Percentiles rank a stretch among this genome's conserved stretches.
Evolutionary conservation across 1,139 yeast species (phyloP).

Genomic region (Yamadazyma siamensis): DNA sequence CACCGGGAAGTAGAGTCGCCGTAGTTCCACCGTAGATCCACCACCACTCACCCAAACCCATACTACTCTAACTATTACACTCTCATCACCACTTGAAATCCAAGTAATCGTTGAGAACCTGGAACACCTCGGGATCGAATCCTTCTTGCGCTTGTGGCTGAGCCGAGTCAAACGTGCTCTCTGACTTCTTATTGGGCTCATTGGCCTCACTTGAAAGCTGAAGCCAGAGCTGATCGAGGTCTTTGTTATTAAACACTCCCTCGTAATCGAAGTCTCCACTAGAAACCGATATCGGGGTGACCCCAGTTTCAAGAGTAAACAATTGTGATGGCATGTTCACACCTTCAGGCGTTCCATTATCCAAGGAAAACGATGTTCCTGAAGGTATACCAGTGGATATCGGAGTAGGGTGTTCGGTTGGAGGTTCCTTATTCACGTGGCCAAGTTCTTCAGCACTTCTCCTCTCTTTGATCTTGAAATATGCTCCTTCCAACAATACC

Average conservation of each 20-base stretch:
- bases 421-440: neutral
- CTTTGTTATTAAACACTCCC: slow-evolving; percentile 25
- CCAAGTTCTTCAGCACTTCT: neutral
- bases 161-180: too few relatives aligned
- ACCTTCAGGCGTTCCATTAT: neutral
- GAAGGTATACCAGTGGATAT: neutral
- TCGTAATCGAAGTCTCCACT: slow-evolving; percentile 15
- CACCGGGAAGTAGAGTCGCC: too few relatives aligned
- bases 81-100: too few relatives aligned
- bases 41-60: too few relatives aligned
- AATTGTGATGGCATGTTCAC: neutral
- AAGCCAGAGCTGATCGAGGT: slow-evolving; percentile 38
- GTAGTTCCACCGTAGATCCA: too few relatives aligned
- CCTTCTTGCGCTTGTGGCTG: too few relatives aligned
- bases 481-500: slow-evolving; percentile 6
- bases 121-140: too few relatives aligned
- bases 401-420: neutral
- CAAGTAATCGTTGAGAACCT: too few relatives aligned
- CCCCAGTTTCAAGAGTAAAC: neutral
- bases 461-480: slow-evolving; percentile 5
- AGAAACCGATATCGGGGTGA: slow-evolving; percentile 6
- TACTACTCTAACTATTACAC: too few relatives aligned
- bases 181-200: neutral
- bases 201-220: slow-evolving; percentile 18
- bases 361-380: neutral